Base-by-base conservation (phyloP, 108 stramenopile species). In the Nitzschia palea region DNA sequence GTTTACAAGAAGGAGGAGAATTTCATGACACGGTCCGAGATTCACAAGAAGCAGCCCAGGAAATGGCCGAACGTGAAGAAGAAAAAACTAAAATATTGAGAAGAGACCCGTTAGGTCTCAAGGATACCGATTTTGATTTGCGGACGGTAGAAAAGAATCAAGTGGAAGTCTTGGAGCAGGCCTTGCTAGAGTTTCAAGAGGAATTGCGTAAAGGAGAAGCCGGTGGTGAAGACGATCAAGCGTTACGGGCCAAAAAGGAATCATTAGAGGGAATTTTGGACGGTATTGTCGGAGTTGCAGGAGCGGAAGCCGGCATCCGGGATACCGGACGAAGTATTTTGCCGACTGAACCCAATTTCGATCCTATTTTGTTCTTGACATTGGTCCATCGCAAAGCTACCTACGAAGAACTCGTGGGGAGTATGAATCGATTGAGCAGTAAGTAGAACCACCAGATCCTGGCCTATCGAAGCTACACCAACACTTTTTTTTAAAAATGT, bases 301-400 rank as follows among this genome's bases (percentile, higher is more conserved):
- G 54, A 45, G 58, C 47, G 26, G 66, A 37, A 2, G 68, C 44
- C 23, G 59, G 44, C 34, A 32, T 59, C 27, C 35, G 35, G 0
- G 57, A 43, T 20, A 73, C 64, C 1, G 74, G 74, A 40, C 57
- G 47, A 20, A 91, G 90, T 27, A 63, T 93, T 44, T 66, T 95
- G 40, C 89, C 91, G 3, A 86, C 91, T 0, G 80, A 85, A 60
- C 64, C 82, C 5, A 77, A 89, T 29, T 95, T 95, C 55, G 91
- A 91, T 75, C 89, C 94, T 1, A 75, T 92, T n/a, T 78, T 95
- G 1, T 95, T 95, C 61, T 74, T 95, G 54, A 92, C 91, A 14
- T 48, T 92, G 31, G 94, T 89, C 5, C 94, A 95, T 62, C 84
- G 89, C 25, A 74, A 81, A 28, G 80, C 88, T 1, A 70, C 77